Conservation (phyloP, 257 asterid genomes). For the Solanum clarkiae region DNA sequence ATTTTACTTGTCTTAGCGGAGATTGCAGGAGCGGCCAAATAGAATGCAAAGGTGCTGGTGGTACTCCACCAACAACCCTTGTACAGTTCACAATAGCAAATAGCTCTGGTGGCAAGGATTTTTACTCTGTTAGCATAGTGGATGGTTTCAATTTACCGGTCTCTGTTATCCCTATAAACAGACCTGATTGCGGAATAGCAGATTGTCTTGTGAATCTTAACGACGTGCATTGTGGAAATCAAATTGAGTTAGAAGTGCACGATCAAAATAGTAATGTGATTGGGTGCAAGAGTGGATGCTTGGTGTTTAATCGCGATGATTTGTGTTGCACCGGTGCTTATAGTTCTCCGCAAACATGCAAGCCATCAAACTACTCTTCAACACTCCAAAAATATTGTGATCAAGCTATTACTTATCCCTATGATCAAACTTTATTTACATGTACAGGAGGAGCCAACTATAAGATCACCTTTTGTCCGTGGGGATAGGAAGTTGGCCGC, state of each 20-base stretch:
- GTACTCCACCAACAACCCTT: conserved; percentile 24
- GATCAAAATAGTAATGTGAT: conserved; percentile 2
- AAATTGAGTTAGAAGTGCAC: conserved; percentile 15
- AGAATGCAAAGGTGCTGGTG: conserved; percentile 28
- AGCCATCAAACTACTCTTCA: neutral
- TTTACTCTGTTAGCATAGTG: conserved; percentile 34
- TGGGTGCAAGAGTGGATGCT: conserved; percentile 14
- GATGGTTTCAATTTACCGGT: conserved; percentile 46
- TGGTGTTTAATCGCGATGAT: neutral
- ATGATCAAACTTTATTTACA: neutral
- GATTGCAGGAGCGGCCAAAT: conserved; percentile 28
- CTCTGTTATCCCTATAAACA: conserved; percentile 1
- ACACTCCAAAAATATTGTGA: neutral
- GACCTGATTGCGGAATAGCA: neutral
- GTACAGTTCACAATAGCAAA: conserved; percentile 27
- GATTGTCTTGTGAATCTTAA: conserved; percentile 23
- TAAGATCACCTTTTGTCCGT: neutral
- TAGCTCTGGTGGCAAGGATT: conserved; percentile 7
- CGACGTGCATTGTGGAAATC: neutral
- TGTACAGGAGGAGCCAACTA: neutral
- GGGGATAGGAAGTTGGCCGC: neutral
- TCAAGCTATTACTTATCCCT: neutral
- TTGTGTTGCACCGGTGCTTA: neutral
- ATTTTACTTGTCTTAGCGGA: conserved; percentile 24
- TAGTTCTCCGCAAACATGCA: neutral